These are phyloP conservation scores for Solanum chilense DNA, from an alignment of 257 asterid species.

Conservation along the genomic window DNA sequence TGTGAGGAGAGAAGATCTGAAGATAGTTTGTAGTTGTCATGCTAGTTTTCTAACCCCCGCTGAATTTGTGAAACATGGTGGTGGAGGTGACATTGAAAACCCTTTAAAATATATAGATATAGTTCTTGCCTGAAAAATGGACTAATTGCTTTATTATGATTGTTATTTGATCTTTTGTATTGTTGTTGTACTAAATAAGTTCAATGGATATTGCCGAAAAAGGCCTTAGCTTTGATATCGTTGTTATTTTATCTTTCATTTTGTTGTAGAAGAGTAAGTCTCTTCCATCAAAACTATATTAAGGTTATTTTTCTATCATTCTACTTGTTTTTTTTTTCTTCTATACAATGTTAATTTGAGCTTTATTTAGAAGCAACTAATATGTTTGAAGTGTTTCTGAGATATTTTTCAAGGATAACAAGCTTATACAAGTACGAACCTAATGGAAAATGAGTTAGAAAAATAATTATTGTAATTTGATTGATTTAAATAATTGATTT, in stretches of 20 bases:
- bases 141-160: too few relatives aligned
- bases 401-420: too few relatives aligned
- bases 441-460: too few relatives aligned
- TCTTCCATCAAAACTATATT: not conserved
- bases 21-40: conserved; percentile 71
- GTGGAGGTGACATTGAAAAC: conserved; percentile 53
- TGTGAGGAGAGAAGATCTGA: conserved; percentile 53
- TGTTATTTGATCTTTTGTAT: too few relatives aligned
- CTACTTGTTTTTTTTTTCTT: too few relatives aligned
- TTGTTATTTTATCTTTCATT: not conserved
- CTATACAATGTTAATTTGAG: not conserved
- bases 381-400: not conserved
- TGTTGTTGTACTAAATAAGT: not conserved
- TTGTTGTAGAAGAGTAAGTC: not conserved
- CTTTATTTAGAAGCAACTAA: not conserved
- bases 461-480: too few relatives aligned
- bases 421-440: too few relatives aligned
- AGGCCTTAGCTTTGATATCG: not conserved
- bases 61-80: conserved; percentile 71
- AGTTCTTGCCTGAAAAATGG: conserved; percentile 8
- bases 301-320: too few relatives aligned
- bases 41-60: conserved; percentile 63
- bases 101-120: conserved; percentile 52
- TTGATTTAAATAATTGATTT: too few relatives aligned
- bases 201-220: not conserved